phyloP scores from a whole-genome alignment of 805 yeast genomes.

The Kazachstania viticola region DNA sequence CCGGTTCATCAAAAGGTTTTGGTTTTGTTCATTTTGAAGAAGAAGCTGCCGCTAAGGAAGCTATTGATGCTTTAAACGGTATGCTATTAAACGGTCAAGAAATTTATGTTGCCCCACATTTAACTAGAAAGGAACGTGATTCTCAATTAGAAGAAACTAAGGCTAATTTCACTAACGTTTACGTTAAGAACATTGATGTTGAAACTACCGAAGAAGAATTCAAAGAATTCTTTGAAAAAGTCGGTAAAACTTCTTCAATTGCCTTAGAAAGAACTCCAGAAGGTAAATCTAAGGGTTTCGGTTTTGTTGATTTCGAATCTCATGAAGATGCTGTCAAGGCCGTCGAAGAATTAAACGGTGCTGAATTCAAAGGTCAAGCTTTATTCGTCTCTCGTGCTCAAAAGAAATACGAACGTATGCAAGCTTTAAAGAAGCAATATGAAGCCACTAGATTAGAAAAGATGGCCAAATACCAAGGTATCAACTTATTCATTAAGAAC shows the following conservation, averaged over 20 bases:
- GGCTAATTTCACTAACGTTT: constrained; percentile 91
- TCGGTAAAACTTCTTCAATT: constrained; percentile 76
- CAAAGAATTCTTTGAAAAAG: constrained; percentile 55
- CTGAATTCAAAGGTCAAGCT: constrained; percentile 73
- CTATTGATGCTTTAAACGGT: constrained; percentile 95
- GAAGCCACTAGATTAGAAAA: constrained; percentile 88
- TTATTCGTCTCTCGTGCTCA: constrained; percentile 97
- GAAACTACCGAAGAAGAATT: constrained; percentile 65
- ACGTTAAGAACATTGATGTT: constrained; percentile 76
- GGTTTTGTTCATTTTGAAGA: constrained; percentile 96
- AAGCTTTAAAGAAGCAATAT: constrained; percentile 89
- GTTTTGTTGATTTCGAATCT: constrained; percentile 81
- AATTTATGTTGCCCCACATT: constrained; percentile 91
- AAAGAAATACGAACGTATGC: constrained; percentile 95
- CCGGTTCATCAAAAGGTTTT: constrained; percentile 87
- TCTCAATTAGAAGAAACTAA: constrained; percentile 81
- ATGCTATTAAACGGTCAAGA: constrained; percentile 94
- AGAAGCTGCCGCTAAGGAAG: constrained; percentile 84
- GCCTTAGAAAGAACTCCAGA: constrained; percentile 69
- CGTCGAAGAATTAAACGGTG: constrained; percentile 82
- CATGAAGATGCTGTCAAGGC: constrained; percentile 88
- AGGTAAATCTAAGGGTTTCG: constrained; percentile 91
- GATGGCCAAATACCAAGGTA: constrained; percentile 91
- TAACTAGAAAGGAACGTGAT: constrained; percentile 87
- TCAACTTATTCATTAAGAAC: constrained; percentile 92